A percentile compares a stretch with the other conserved stretches of the same genome.
These are phyloP conservation scores for Ramicandelaber brevisporus DNA, from an alignment of 192 early-diverging fungal species.

Conservation along the genomic window DNA sequence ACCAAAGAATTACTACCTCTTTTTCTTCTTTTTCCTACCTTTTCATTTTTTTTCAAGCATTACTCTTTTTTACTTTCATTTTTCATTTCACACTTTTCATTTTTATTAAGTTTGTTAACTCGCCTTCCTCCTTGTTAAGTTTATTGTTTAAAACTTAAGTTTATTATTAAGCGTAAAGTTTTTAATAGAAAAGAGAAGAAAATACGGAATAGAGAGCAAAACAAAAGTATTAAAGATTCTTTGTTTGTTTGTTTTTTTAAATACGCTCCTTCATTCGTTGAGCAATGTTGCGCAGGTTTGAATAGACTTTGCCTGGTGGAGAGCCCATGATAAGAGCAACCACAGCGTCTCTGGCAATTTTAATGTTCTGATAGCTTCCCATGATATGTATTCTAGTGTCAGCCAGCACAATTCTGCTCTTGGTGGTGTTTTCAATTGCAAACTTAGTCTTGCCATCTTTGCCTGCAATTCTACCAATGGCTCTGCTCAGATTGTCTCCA, in stretches of 20 bases:
- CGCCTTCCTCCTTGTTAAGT: no score
- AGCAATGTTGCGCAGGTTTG: constrained; percentile 60
- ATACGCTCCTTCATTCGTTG: constrained; percentile 89
- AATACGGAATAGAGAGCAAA: constrained; percentile 1
- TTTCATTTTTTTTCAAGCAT: no score
- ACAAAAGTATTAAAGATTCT: not conserved
- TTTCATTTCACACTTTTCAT: no score
- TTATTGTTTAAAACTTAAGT: no score
- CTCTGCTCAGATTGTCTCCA: constrained; percentile 87
- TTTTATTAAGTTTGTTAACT: no score
- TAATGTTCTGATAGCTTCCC: constrained; percentile 91
- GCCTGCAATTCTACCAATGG: constrained; percentile 95
- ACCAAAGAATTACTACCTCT: no score
- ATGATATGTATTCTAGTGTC: constrained; percentile 93
- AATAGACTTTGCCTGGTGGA: constrained; percentile 91
- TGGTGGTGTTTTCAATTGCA: constrained; percentile 90
- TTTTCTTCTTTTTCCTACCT: no score
- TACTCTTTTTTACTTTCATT: no score
- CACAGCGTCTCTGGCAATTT: constrained; percentile 81
- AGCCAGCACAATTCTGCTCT: constrained; percentile 87
- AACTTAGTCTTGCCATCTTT: constrained; percentile 93
- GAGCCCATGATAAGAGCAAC: constrained; percentile 75
- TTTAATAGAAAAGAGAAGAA: no score
- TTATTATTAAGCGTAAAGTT: no score
- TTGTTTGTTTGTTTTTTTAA: constrained; percentile 17